A percentile compares a stretch with the other conserved stretches of the same genome.
Conservation (phyloP, 2,329 filamentous ascomycete species). For the Pseudopyricularia cyperi region DNA sequence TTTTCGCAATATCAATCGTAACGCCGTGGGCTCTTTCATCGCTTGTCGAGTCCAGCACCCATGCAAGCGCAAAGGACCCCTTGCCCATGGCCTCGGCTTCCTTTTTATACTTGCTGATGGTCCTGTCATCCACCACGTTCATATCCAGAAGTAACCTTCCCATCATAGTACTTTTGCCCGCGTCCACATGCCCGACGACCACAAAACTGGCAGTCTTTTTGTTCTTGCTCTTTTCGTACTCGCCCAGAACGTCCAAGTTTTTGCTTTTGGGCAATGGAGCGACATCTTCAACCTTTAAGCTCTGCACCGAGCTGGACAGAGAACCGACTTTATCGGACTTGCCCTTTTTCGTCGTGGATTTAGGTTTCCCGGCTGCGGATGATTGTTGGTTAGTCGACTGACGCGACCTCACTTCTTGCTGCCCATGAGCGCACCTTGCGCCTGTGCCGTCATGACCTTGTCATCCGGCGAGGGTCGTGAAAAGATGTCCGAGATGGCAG, state of each 20-base stretch:
- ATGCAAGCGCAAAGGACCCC: slow-evolving; percentile 88
- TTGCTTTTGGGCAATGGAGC: slow-evolving; percentile 53
- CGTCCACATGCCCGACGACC: slow-evolving; percentile 92
- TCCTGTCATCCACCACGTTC: slow-evolving; percentile 75
- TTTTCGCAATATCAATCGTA: slow-evolving; percentile 92
- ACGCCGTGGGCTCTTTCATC: slow-evolving; percentile 86
- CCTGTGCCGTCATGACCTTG: slow-evolving; percentile 73
- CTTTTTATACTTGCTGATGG: slow-evolving; percentile 74
- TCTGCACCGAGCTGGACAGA: slow-evolving; percentile 22
- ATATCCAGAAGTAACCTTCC: slow-evolving; percentile 83
- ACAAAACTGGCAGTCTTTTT: slow-evolving; percentile 86
- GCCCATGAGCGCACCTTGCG: slow-evolving; percentile 63
- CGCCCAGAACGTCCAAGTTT: slow-evolving; percentile 71
- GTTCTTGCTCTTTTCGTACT: slow-evolving; percentile 60
- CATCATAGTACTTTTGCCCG: slow-evolving; percentile 96
- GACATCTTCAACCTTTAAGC: slow-evolving; percentile 29
- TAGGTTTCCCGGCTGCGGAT: slow-evolving; percentile 36
- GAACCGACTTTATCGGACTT: slow-evolving; percentile 12
- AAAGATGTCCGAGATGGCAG: slow-evolving; percentile 51
- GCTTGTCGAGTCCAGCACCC: slow-evolving; percentile 85
- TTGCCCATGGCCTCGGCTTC: slow-evolving; percentile 90
- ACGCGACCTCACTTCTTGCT: slow-evolving; percentile 35
- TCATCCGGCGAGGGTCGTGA: slow-evolving; percentile 85
- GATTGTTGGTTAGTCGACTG: slow-evolving; percentile 14
- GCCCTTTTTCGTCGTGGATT: slow-evolving; percentile 23